phyloP scores from a whole-genome alignment of 495 filamentous ascomycete genomes.

The Stereocaulon alpinum region DNA sequence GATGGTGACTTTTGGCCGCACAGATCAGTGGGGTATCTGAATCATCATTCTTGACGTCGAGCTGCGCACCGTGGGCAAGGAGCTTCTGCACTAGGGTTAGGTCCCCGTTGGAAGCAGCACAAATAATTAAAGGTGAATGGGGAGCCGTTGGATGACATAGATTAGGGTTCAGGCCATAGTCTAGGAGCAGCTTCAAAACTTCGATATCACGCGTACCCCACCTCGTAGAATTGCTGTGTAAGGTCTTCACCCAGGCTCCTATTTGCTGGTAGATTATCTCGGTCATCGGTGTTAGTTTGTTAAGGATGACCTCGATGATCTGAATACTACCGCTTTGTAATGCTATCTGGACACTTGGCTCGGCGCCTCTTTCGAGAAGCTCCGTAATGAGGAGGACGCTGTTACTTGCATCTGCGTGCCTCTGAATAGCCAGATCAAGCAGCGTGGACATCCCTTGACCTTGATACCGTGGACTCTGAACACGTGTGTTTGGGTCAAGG shows the following conservation, averaged over 20 bases:
- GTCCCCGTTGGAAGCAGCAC: slow-evolving; percentile 11
- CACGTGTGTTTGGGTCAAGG: slow-evolving; percentile 10
- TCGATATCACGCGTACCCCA: slow-evolving; percentile 10
- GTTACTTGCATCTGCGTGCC: neutral
- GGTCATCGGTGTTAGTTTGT: neutral
- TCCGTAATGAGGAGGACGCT: neutral
- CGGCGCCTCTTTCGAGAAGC: slow-evolving; percentile 8
- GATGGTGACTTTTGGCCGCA: slow-evolving; percentile 8
- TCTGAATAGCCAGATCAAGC: slow-evolving; percentile 5
- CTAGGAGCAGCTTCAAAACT: slow-evolving; percentile 7
- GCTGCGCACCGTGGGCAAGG: slow-evolving; percentile 1
- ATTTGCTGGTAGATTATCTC: slow-evolving; percentile 1
- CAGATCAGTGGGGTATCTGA: slow-evolving; percentile 11
- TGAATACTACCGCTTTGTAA: neutral
- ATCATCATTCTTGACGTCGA: slow-evolving; percentile 9
- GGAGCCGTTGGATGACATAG: slow-evolving; percentile 6
- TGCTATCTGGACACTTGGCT: slow-evolving; percentile 7
- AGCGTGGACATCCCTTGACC: slow-evolving; percentile 4
- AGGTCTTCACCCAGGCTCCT: neutral
- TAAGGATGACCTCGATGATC: slow-evolving; percentile 7
- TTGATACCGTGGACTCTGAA: neutral
- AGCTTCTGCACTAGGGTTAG: slow-evolving; percentile 7
- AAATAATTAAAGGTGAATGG: slow-evolving; percentile 12
- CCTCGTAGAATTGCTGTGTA: neutral
- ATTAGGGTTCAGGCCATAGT: slow-evolving; percentile 11